Evolutionary conservation across 2,329 filamentous ascomycete genomes (phyloP), one percentile per base, ranked within the genome.

Genomic region (Epicoccum nigrum): DNA sequence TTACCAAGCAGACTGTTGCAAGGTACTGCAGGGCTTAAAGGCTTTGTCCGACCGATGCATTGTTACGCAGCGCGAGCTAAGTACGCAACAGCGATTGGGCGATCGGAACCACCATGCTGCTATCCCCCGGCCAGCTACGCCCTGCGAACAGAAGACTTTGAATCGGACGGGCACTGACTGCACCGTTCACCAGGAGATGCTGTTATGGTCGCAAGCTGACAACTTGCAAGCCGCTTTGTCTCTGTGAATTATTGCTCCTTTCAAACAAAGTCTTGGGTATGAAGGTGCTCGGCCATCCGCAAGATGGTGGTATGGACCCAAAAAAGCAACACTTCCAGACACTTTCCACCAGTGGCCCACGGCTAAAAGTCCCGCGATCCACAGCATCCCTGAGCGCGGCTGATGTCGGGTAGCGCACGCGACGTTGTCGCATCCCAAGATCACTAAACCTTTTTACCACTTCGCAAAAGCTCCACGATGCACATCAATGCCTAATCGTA

Each of bases 1-100:
- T 17, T 66, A 65, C 30, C 59, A 63, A 5, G 46, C 56, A 40
- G 63, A 68, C 25, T 68, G 64, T 41, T 58, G 39, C 28, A 60
- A 53, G 33, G 54, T 68, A 13, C 23, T 68, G 25, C 61, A 60
- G 43, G 65, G 64, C 35, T 51, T 67, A 32, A 60, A 62, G 12
- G 51, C 53, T 7, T 34, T 68, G 16, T 55, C 63, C 15, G 58
- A 60, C 33, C 59, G 59, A 20, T 61, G 62, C 32, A 40, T 64
- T n/a, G 7, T 20, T 5, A 35, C 28, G 16, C 38, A 37, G 15
- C 25, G 17, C 25, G 23, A 20, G 32, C 16, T 38, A 30, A 30
- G 7, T 16, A 5, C 12, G 27, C 30, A 43, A 11, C 41, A 40
- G 19, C 19, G 4, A 8, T 11, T 20, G 8, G 8, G 12, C 17